Evolutionary conservation across 805 yeast species (phyloP).

Genomic region (Kodamaea restingae): DNA sequence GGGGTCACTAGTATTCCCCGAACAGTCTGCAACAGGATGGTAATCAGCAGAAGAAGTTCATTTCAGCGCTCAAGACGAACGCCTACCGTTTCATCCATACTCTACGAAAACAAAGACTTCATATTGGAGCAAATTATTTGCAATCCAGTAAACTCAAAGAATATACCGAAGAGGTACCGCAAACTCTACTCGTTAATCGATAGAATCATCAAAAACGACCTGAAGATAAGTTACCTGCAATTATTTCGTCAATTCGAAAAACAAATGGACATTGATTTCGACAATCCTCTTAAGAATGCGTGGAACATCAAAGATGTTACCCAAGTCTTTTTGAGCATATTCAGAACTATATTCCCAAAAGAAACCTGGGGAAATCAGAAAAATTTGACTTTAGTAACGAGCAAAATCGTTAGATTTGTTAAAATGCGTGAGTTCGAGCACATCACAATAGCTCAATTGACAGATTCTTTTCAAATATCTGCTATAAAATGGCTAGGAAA

Average conservation of each 20-base stretch:
- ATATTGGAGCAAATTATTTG: background rate
- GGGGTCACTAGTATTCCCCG: slow-evolving; percentile 14
- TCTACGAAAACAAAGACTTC: background rate
- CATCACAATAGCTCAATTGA: slow-evolving; percentile 28
- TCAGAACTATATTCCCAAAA: slow-evolving; percentile 49
- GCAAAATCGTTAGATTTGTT: slow-evolving; percentile 35
- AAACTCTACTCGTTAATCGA: slow-evolving; percentile 15
- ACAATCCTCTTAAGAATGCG: slow-evolving; percentile 28
- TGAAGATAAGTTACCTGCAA: slow-evolving; percentile 24
- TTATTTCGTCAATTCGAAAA: slow-evolving; percentile 34
- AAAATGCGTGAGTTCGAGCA: slow-evolving; percentile 33
- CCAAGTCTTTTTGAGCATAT: slow-evolving; percentile 37
- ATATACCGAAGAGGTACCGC: slow-evolving; percentile 11
- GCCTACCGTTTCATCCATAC: background rate
- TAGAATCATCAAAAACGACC: slow-evolving; percentile 31
- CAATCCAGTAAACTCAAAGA: slow-evolving; percentile 3
- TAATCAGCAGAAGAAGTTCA: background rate
- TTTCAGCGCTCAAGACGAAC: background rate
- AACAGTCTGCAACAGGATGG: background rate
- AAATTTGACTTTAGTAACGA: slow-evolving; percentile 43
- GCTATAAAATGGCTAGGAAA: slow-evolving; percentile 57
- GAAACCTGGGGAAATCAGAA: slow-evolving; percentile 48
- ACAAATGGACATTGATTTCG: slow-evolving; percentile 7
- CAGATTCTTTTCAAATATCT: slow-evolving; percentile 34
- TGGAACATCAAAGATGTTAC: slow-evolving; percentile 34